A percentile compares a stretch with the other conserved stretches of the same genome.
These are phyloP conservation scores for Dioscorea alata DNA, from an alignment of 106 monocot species.

Conservation along the genomic window DNA sequence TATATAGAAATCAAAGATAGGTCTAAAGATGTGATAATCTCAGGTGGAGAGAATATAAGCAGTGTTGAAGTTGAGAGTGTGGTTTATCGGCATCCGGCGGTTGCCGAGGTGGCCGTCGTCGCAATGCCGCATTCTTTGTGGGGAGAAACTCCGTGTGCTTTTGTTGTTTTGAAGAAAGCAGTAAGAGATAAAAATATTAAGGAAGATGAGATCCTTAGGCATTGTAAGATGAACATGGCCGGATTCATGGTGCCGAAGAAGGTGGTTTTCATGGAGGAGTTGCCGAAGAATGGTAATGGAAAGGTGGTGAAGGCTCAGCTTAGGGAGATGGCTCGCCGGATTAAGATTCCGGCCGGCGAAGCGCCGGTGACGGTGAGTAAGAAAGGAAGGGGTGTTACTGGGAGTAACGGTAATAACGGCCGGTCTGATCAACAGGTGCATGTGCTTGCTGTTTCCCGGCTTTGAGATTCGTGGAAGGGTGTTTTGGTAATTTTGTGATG, in stretches of 20 bases:
- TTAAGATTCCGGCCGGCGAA: background rate
- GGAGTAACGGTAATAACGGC: background rate
- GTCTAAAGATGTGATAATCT: slow-evolving; percentile 87
- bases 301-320: slow-evolving; percentile 55
- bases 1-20: slow-evolving; percentile 83
- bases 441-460: background rate
- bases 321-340: slow-evolving; percentile 28
- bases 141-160: slow-evolving; percentile 90
- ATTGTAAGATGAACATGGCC: slow-evolving; percentile 47
- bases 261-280: slow-evolving; percentile 58
- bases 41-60: slow-evolving; percentile 95
- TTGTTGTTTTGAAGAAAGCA: slow-evolving; percentile 27
- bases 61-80: slow-evolving; percentile 83
- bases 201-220: slow-evolving; percentile 37
- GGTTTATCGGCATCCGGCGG: slow-evolving; percentile 44
- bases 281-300: slow-evolving; percentile 52
- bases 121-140: slow-evolving; percentile 75
- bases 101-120: slow-evolving; percentile 70
- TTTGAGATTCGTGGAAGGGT: background rate
- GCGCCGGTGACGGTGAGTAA: background rate
- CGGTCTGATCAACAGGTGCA: background rate
- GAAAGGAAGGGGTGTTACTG: background rate
- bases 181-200: background rate
- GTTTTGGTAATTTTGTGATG: too few relatives aligned
- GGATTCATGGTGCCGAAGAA: slow-evolving; percentile 72